Conservation (phyloP, 371 early-diverging fungal species). For the Mortierella sp. region DNA sequence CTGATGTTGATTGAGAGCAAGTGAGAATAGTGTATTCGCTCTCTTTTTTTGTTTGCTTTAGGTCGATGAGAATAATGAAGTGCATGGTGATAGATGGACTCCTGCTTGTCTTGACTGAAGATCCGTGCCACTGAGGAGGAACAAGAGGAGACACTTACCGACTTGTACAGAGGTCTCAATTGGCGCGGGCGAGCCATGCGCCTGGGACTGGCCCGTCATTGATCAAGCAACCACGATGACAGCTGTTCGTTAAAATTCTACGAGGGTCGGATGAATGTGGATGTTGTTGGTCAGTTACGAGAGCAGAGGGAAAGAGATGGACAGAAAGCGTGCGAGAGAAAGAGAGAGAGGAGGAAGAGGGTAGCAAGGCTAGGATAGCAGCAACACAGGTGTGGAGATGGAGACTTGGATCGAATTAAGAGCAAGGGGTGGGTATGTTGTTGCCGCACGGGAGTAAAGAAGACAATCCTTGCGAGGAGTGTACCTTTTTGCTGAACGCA, state of each 20-base stretch:
- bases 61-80: not conserved
- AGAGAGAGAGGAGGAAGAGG: constrained; percentile 2
- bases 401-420: no score
- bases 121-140: not conserved
- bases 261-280: no score
- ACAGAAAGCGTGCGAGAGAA: not conserved
- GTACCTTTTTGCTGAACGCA: no score
- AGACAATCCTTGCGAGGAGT: no score
- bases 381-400: not conserved
- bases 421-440: no score
- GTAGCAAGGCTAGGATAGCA: not conserved
- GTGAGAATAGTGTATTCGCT: not conserved
- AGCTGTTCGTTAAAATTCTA: no score
- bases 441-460: no score
- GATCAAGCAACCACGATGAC: not conserved
- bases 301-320: not conserved
- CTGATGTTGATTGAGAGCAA: not conserved
- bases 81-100: not conserved
- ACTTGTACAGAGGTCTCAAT: constrained; percentile 55
- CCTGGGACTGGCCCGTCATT: constrained; percentile 48
- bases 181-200: constrained; percentile 31
- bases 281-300: not conserved
- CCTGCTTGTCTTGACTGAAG: not conserved
- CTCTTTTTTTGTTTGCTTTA: no score
- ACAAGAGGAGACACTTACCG: constrained; percentile 18